Evolutionary conservation across 257 asterid genomes (phyloP).

Genomic region (Leonotis leonurus): DNA sequence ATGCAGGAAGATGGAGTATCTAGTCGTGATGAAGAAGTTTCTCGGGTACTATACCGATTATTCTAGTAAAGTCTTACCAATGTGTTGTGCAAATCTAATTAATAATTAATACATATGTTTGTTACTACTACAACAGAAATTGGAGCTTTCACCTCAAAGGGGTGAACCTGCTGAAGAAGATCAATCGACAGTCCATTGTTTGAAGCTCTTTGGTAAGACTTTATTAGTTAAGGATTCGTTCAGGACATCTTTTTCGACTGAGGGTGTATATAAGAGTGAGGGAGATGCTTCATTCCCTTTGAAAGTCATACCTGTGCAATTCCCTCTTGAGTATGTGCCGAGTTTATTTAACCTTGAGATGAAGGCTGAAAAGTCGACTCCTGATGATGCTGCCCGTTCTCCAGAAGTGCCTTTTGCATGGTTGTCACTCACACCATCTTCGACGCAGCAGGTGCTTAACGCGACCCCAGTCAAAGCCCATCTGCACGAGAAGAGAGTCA

Average conservation of each 20-base stretch:
- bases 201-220: slow-evolving; percentile 85
- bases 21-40: slow-evolving; percentile 30
- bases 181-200: slow-evolving; percentile 34
- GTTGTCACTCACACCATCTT: slow-evolving; percentile 24
- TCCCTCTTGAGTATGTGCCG: too few relatives aligned
- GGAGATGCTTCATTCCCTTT: slow-evolving; percentile 18
- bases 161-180: slow-evolving; percentile 30
- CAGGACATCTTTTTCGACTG: slow-evolving; percentile 25
- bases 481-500: slow-evolving; percentile 17
- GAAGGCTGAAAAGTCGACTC: neutral
- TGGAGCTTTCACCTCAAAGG: slow-evolving; percentile 32
- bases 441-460: slow-evolving; percentile 19
- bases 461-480: slow-evolving; percentile 41
- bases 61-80: neutral
- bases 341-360: too few relatives aligned
- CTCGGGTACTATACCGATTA: slow-evolving; percentile 32
- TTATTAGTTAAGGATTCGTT: slow-evolving; percentile 36
- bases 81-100: neutral
- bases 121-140: slow-evolving; percentile 33
- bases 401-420: slow-evolving; percentile 38
- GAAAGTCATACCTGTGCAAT: slow-evolving; percentile 25
- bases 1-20: slow-evolving; percentile 27
- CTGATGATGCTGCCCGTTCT: too few relatives aligned
- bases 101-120: neutral
- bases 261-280: slow-evolving; percentile 21